Percentiles rank a stretch among this genome's conserved stretches.
These are phyloP conservation scores for Ulvella scutata DNA, from an alignment of 139 green algal genomes.

Conservation along the genomic window DNA sequence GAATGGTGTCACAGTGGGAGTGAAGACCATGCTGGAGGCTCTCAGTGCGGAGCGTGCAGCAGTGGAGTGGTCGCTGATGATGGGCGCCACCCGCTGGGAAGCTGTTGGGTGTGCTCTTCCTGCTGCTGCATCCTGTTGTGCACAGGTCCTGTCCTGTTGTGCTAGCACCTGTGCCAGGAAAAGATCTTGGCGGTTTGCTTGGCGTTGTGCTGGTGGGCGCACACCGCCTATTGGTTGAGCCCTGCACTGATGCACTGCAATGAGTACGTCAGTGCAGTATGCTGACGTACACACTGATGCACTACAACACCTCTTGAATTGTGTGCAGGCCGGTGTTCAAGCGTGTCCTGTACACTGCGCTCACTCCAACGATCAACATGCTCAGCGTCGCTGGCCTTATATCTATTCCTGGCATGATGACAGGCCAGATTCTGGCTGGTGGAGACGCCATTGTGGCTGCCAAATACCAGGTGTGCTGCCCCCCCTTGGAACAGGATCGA, in stretches of 20 bases:
- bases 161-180: neutral
- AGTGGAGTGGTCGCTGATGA: slow-evolving; percentile 49
- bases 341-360: slow-evolving; percentile 26
- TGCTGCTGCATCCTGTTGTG: neutral
- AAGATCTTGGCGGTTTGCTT: too few relatives aligned
- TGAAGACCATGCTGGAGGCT: slow-evolving; percentile 46
- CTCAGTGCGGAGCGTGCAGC: slow-evolving; percentile 32
- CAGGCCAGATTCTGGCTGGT: slow-evolving; percentile 65
- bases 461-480: too few relatives aligned
- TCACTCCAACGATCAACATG: slow-evolving; percentile 67
- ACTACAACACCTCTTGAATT: neutral
- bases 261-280: neutral
- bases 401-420: slow-evolving; percentile 71
- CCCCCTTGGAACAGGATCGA: too few relatives aligned
- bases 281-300: neutral
- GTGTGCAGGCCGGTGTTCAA: neutral
- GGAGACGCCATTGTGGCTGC: slow-evolving; percentile 29
- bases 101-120: slow-evolving; percentile 12
- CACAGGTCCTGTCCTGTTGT: too few relatives aligned
- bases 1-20: slow-evolving; percentile 45
- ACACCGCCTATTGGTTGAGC: too few relatives aligned
- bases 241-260: neutral
- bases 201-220: too few relatives aligned
- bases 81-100: slow-evolving; percentile 61
- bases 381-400: slow-evolving; percentile 70